Conservation (phyloP, 345 rosid species). For the Ceriops tagal region DNA sequence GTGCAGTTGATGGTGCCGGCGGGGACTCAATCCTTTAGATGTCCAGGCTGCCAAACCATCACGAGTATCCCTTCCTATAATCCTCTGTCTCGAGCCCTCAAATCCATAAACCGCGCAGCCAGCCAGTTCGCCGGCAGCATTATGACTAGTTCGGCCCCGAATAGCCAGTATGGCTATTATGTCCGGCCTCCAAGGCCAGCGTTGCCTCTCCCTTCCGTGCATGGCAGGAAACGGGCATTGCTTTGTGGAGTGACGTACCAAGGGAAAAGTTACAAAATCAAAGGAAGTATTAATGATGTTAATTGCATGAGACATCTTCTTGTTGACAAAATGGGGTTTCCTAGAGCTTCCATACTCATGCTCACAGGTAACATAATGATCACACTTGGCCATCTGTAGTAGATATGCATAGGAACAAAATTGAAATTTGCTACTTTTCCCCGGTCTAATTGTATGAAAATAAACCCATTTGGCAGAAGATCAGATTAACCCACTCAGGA, state of each 20-base stretch:
- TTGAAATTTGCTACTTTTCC: background rate
- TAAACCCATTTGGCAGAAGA: constrained; percentile 46
- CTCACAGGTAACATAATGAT: constrained; percentile 28
- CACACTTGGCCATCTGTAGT: background rate
- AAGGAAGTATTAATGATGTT: constrained; percentile 55
- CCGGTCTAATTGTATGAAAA: background rate
- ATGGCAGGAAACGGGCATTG: constrained; percentile 51
- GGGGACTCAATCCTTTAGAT: constrained; percentile 34
- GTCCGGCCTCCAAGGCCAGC: constrained; percentile 18
- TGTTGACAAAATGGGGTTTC: constrained; percentile 45
- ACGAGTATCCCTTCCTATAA: constrained; percentile 28
- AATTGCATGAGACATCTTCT: constrained; percentile 51
- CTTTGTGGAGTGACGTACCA: constrained; percentile 50
- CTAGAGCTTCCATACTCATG: constrained; percentile 34
- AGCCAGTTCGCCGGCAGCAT: constrained; percentile 12
- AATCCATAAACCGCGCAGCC: constrained; percentile 16
- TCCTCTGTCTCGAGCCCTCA: constrained; percentile 20
- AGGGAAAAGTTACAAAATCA: constrained; percentile 37
- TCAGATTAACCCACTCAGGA: constrained; percentile 42
- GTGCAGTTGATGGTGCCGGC: constrained; percentile 41
- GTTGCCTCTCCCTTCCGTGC: constrained; percentile 16
- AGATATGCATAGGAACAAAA: too few species aligned
- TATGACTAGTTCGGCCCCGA: background rate
- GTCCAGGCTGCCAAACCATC: constrained; percentile 40
- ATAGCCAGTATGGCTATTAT: constrained; percentile 17